Base-by-base conservation (phyloP, 1,284 basidiomycete species). In the Mycosarcoma maydis region DNA sequence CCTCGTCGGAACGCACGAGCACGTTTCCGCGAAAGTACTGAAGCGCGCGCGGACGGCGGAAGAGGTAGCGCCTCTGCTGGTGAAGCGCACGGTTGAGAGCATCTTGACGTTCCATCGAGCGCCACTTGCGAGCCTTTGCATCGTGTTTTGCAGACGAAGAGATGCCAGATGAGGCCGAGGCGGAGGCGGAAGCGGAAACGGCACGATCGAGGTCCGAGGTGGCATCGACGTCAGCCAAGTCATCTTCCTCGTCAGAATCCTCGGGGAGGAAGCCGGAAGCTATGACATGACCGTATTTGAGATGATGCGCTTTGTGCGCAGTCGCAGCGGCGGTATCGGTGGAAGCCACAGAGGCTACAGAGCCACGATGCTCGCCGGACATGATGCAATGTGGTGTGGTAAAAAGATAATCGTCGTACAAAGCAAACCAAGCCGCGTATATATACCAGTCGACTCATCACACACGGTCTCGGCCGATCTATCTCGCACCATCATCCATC, bases 11-110 rank as follows among this genome's bases (percentile, higher is more conserved):
- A 9, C 74, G 51, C 14, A 77, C 68, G 22, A 77, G 55, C 8
- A 54, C 44, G 29, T 47, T 51, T 24, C 73, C 75, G 16, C 75
- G 64, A 32, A 77, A 77, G 55, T 77, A 76, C 54, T 77, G 75
- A n/a, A 76, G 53, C 6, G 75, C 57, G 3, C 74, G 51, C 4
- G 75, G 75, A 6, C 64, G 68, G 13, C 75, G 67, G 40, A 76
- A 69, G 20, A 77, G 64, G 52, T 77, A 77, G 5, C 75, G 66
- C 4, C 75, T 46, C 7, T 62, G 22, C 10, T 52, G 26, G 52
- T 77, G 75, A 10, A 77, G 41, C 0, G 33, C 34, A 4, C 66
- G 66, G 24, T 51, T 54, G 10, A 22, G 48, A 0, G 66, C 66
- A 29, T 69, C 66, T 20, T 34, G 59, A 6, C 66, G 59, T 22